Conservation (phyloP, 805 yeast species). For the Schwanniomyces vanrijiae region DNA sequence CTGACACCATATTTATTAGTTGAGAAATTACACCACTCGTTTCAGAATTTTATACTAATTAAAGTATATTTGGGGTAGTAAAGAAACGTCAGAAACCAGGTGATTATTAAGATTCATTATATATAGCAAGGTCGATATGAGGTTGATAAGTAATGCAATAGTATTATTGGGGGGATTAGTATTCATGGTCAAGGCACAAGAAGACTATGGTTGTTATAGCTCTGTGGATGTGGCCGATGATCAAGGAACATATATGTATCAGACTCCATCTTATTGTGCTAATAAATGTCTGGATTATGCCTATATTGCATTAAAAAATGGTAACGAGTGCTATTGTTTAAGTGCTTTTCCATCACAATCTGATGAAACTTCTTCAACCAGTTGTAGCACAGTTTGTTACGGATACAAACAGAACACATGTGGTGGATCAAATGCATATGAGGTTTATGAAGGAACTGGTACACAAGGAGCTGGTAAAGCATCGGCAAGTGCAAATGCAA, state of each 20-base stretch:
- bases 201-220: constrained; percentile 27
- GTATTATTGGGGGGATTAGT: neutral
- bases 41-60: neutral
- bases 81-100: neutral
- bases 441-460: constrained; percentile 29
- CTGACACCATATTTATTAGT: neutral
- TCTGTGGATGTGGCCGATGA: constrained; percentile 24
- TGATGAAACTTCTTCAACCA: constrained; percentile 7
- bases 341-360: constrained; percentile 26
- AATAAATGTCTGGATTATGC: constrained; percentile 29
- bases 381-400: constrained; percentile 31
- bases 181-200: neutral
- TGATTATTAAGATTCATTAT: neutral
- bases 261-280: constrained; percentile 30
- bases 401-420: constrained; percentile 36
- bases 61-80: neutral
- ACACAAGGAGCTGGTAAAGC: constrained; percentile 5
- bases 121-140: neutral
- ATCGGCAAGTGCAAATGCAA: neutral
- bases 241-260: constrained; percentile 24
- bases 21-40: neutral
- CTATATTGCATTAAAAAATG: constrained; percentile 37
- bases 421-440: constrained; percentile 37
- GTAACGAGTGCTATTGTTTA: constrained; percentile 41
- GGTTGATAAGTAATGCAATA: neutral